Conservation (phyloP, 2,329 filamentous ascomycete species). For the Aschersonia sp. region DNA sequence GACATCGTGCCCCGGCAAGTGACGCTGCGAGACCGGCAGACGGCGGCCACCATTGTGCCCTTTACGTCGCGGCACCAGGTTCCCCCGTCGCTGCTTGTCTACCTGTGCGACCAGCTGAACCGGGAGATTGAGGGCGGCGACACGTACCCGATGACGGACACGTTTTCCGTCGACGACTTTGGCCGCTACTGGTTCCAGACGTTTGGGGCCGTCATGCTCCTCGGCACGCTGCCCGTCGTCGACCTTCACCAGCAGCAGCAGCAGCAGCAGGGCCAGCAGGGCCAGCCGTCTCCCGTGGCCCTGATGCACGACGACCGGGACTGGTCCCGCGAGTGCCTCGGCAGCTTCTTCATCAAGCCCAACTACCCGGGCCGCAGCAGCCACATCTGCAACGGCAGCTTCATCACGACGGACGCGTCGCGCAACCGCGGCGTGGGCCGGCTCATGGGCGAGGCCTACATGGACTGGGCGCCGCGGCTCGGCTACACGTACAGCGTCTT, state of each 20-base stretch:
- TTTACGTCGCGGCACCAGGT: constrained; percentile 66
- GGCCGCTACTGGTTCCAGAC: constrained; percentile 82
- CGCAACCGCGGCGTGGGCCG: constrained; percentile 62
- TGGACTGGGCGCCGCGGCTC: constrained; percentile 65
- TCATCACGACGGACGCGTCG: constrained; percentile 58
- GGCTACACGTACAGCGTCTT: constrained; percentile 89
- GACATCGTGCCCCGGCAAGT: constrained; percentile 63
- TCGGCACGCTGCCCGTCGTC: constrained; percentile 33
- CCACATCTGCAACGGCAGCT: constrained; percentile 78
- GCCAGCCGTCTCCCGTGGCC: background rate
- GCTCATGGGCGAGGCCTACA: constrained; percentile 61
- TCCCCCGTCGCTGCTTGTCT: constrained; percentile 58
- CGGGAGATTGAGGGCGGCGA: constrained; percentile 86
- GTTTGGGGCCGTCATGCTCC: constrained; percentile 76
- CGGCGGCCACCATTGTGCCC: constrained; percentile 69
- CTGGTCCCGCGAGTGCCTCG: constrained; percentile 70
- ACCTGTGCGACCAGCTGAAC: constrained; percentile 73
- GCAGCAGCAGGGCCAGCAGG: too few relatives aligned
- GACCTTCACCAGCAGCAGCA: too few relatives aligned
- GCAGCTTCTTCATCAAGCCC: constrained; percentile 88
- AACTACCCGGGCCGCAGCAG: constrained; percentile 86
- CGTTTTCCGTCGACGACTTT: constrained; percentile 61
- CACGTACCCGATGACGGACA: constrained; percentile 77
- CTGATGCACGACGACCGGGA: constrained; percentile 41
- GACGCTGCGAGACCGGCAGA: constrained; percentile 70